Conservation (phyloP, 495 filamentous ascomycete genomes). For the Chaetomium cochliodes region DNA sequence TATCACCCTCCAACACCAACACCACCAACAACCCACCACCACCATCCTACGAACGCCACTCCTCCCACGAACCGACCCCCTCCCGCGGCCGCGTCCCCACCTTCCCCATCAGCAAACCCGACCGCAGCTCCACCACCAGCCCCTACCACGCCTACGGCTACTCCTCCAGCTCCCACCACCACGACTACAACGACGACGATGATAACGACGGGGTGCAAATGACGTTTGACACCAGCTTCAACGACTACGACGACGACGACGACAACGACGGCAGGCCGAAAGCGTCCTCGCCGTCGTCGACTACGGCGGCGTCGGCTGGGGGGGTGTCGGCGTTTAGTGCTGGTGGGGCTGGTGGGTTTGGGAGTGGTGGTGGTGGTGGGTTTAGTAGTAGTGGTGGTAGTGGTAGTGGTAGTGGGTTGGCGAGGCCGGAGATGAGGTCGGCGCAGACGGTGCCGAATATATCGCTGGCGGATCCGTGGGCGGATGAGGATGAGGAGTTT, state of each 20-base stretch:
- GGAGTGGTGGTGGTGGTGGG: no score
- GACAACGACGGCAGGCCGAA: constrained; percentile 7
- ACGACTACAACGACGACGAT: constrained; percentile 19
- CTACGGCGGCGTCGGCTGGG: constrained; percentile 13
- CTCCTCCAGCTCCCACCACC: neutral
- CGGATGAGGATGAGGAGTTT: constrained; percentile 73
- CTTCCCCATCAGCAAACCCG: constrained; percentile 18
- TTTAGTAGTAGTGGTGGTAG: no score
- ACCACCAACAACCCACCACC: neutral
- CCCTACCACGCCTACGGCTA: constrained; percentile 16
- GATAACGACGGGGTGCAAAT: constrained; percentile 55
- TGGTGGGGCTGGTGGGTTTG: no score
- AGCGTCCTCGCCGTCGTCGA: constrained; percentile 44
- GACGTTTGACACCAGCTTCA: constrained; percentile 64
- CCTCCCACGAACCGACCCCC: constrained; percentile 26
- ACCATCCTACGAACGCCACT: constrained; percentile 26
- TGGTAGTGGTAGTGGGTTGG: no score
- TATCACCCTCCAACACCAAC: neutral
- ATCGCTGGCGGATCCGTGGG: constrained; percentile 76
- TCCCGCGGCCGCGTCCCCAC: constrained; percentile 29
- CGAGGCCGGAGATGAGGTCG: constrained; percentile 43
- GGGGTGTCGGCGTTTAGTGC: constrained; percentile 12
- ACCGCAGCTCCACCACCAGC: constrained; percentile 13
- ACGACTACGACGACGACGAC: constrained; percentile 42
- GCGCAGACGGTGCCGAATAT: constrained; percentile 44